Percentiles rank a stretch among this genome's conserved stretches.
These are phyloP conservation scores for Fusarium transvaalense DNA, from an alignment of 2,329 filamentous ascomycete species.

Conservation along the genomic window DNA sequence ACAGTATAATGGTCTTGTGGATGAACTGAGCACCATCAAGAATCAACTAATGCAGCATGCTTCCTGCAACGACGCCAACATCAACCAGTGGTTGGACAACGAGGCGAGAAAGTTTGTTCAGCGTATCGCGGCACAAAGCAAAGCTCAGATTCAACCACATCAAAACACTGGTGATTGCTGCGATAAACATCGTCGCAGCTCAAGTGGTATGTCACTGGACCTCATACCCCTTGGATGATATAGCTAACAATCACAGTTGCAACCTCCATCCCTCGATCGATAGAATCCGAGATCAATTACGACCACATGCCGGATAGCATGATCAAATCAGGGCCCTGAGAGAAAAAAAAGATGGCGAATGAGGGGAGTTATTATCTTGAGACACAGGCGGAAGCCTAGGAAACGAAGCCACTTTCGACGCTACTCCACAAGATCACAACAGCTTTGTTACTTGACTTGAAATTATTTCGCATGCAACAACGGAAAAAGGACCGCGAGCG, in stretches of 20 bases:
- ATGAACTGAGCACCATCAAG: conserved; percentile 62
- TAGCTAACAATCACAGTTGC: not conserved
- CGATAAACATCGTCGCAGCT: conserved; percentile 14
- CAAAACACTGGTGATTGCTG: not conserved
- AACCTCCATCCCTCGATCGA: conserved; percentile 18
- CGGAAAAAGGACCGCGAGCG: not conserved
- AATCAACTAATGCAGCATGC: conserved; percentile 66
- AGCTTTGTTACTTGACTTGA: conserved; percentile 21
- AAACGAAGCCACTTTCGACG: not conserved
- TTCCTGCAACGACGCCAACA: conserved; percentile 65
- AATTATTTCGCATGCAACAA: conserved; percentile 11
- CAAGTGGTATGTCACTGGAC: conserved; percentile 12
- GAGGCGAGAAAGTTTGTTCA: conserved; percentile 65
- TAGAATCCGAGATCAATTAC: conserved; percentile 48
- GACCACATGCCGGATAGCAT: conserved; percentile 56
- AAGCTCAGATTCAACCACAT: not conserved
- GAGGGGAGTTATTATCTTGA: not conserved
- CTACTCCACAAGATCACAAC: conserved; percentile 4
- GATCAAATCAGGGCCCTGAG: conserved; percentile 36
- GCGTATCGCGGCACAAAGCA: conserved; percentile 26
- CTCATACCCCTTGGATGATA: not conserved
- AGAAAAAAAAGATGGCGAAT: not conserved
- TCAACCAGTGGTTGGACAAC: conserved; percentile 65
- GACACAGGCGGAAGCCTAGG: not conserved
- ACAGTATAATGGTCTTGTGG: conserved; percentile 58